These are phyloP conservation scores for Aphanomyces cochlioides DNA, from an alignment of 352 stramenopile species.

Conservation along the genomic window DNA sequence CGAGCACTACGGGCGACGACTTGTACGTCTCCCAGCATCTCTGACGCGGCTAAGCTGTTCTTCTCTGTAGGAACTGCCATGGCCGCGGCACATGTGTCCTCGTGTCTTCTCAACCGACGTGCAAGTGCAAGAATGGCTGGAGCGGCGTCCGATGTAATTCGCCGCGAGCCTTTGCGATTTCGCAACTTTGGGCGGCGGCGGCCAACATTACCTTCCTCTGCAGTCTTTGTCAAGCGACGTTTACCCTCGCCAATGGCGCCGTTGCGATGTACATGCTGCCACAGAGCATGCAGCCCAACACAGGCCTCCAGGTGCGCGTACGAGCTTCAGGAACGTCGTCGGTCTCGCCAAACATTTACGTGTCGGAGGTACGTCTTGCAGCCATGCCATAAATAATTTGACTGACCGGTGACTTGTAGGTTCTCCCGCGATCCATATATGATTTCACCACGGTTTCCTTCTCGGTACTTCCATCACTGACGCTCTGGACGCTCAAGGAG, in stretches of 20 bases:
- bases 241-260: constrained; percentile 46
- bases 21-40: not conserved
- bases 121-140: constrained; percentile 60
- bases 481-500: not conserved
- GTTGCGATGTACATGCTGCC: constrained; percentile 64
- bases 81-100: constrained; percentile 52
- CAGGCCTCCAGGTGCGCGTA: constrained; percentile 41
- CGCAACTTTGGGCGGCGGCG: constrained; percentile 56
- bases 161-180: constrained; percentile 49
- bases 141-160: constrained; percentile 57
- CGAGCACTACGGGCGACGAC: constrained; percentile 8
- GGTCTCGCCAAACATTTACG: constrained; percentile 54
- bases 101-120: constrained; percentile 34
- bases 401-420: not conserved
- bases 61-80: constrained; percentile 43
- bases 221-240: constrained; percentile 42
- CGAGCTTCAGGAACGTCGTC: constrained; percentile 14
- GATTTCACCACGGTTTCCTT: constrained; percentile 68
- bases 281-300: constrained; percentile 50
- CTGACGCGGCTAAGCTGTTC: not conserved
- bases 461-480: constrained; percentile 22
- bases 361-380: constrained; percentile 48
- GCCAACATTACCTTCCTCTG: constrained; percentile 49
- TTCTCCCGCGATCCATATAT: constrained; percentile 58
- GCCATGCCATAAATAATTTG: not conserved